Conservation (phyloP, 768 basidiomycete species). For the Psilocybe cubensis region DNA sequence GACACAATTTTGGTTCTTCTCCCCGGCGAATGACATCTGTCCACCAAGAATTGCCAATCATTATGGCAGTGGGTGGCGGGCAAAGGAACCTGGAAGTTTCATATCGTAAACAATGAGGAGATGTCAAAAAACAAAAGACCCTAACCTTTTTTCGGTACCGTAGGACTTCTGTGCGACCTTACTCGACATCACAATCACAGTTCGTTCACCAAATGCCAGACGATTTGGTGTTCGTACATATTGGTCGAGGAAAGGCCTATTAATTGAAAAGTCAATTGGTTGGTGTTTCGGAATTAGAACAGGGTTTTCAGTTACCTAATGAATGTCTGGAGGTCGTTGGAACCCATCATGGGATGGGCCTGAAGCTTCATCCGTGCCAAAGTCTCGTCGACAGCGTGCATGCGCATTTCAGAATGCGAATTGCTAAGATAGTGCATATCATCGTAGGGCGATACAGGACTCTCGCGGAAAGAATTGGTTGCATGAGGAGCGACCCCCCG, state of each 20-base stretch:
- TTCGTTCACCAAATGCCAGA: conserved; percentile 89
- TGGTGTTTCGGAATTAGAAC: conserved; percentile 11
- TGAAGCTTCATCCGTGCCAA: conserved; percentile 69
- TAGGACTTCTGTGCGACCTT: conserved; percentile 98
- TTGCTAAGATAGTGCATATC: conserved; percentile 62
- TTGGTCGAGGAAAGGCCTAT: conserved; percentile 82
- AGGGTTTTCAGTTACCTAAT: conserved; percentile 55
- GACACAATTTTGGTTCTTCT: conserved; percentile 73
- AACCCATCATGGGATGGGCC: conserved; percentile 56
- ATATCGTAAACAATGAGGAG: conserved; percentile 9
- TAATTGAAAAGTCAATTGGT: conserved; percentile 21
- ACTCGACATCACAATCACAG: conserved; percentile 96
- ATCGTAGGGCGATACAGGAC: conserved; percentile 54
- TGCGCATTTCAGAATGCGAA: conserved; percentile 62
- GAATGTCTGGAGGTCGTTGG: conserved; percentile 78
- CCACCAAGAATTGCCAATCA: conserved; percentile 97
- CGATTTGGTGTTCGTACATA: conserved; percentile 86
- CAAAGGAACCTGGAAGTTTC: conserved; percentile 72
- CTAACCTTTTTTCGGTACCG: conserved; percentile 90
- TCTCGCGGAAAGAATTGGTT: conserved; percentile 64
- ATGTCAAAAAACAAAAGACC: conserved; percentile 7
- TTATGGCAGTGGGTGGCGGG: conserved; percentile 90
- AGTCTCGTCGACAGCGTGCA: conserved; percentile 65
- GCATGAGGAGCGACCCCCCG: conserved; percentile 74
- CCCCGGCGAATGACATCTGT: conserved; percentile 75